Evolutionary conservation across 2,329 filamentous ascomycete genomes (phyloP), one percentile per base, ranked within the genome.

Genomic region (Teratosphaeria gauchensis): DNA sequence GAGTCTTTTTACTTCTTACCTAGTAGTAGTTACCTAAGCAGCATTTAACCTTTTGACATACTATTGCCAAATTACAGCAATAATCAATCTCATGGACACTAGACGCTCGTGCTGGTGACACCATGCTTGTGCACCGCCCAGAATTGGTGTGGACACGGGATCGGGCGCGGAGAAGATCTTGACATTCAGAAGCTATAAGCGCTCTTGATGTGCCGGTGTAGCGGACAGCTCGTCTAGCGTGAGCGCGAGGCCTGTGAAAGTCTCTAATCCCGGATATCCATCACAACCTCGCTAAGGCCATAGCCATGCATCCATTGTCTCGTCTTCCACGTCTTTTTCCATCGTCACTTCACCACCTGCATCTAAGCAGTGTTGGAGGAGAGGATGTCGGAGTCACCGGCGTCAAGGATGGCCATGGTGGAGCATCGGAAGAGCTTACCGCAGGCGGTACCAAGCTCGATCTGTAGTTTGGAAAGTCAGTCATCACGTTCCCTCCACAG

Each of bases 371-470:
- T 69, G 70, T 86, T 85, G 78, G 90, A 86, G 79, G 82, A 87
- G 72, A 99, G 85, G 79, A 99, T 99, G 80, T 99, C 94, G 70
- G 90, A 96, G 86, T 97, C 78, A 77, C 92, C 94, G 76, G 92
- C 91, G 80, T 99, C 94, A 69, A 97, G 82, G 75, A 97, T 88
- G 71, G 92, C 87, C 89, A 99, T 95, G 79, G 92, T 96, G 69
- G 90, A 92, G 86, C 90, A 95, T 71, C 91, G 86, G 88, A 95
- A 99, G 76, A 99, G 88, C 84, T 97, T 97, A 84, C 94, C 94
- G 82, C 92, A 96, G 71, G 91, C 92, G 75, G 92, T 97, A 74
- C 94, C 94, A 69, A 99, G 85, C 83, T 97, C 94, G 76, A 97
- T 96, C 92, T 97, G 77, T 77, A 74, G 31, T 42, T 52, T 61